Percentiles rank a stretch among this genome's conserved stretches.
Conservation (phyloP, 1,284 basidiomycete species). For the Tausonia pullulans region DNA sequence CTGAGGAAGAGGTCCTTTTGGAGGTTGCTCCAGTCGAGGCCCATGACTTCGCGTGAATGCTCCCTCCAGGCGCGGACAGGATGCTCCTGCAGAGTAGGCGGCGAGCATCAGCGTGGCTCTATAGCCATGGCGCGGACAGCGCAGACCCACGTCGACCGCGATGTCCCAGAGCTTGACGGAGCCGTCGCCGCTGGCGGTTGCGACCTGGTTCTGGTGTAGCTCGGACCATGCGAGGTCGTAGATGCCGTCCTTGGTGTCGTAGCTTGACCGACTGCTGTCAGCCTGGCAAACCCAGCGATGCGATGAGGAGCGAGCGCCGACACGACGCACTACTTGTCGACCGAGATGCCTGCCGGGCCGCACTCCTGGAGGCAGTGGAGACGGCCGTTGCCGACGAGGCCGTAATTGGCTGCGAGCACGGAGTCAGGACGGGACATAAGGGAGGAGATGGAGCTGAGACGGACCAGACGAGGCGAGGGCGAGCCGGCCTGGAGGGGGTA, state of each 20-base stretch:
- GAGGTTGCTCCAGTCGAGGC: slow-evolving; percentile 94
- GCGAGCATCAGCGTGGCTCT: too few species aligned
- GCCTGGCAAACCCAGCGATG: too few species aligned
- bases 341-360: slow-evolving; percentile 39
- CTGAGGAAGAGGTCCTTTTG: slow-evolving; percentile 83
- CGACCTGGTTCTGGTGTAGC: slow-evolving; percentile 85
- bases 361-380: slow-evolving; percentile 55
- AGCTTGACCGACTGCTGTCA: slow-evolving; percentile 41
- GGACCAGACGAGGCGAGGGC: slow-evolving; percentile 11
- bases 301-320: slow-evolving; percentile 6
- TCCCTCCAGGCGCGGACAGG: slow-evolving; percentile 90
- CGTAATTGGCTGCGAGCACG: slow-evolving; percentile 61
- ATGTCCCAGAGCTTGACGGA: slow-evolving; percentile 86
- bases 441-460: background rate
- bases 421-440: background rate
- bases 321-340: slow-evolving; percentile 55
- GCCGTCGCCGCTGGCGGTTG: slow-evolving; percentile 81
- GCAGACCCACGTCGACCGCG: slow-evolving; percentile 58
- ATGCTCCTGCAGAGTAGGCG: slow-evolving; percentile 20
- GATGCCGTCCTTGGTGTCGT: slow-evolving; percentile 85
- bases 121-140: too few species aligned
- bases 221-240: slow-evolving; percentile 92
- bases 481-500: background rate
- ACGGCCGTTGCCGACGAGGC: slow-evolving; percentile 86
- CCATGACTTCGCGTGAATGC: slow-evolving; percentile 82